Conservation (phyloP, 2,329 filamentous ascomycete genomes). For the Arthrobotrys musiformis region DNA sequence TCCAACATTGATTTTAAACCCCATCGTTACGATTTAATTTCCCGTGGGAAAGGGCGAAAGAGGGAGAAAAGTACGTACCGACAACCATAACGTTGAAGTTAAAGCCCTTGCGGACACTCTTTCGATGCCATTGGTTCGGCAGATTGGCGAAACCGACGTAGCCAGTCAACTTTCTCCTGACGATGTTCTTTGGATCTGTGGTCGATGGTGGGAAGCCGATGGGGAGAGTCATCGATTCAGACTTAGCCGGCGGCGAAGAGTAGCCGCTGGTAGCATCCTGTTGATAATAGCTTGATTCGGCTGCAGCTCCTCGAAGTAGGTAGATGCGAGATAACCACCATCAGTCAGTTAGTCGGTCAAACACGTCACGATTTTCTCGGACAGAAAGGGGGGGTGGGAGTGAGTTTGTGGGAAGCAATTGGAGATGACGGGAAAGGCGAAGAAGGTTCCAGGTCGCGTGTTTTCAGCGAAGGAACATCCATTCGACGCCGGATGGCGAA, state of each 20-base stretch:
- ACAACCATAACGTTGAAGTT: constrained; percentile 99
- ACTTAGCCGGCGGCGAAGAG: constrained; percentile 46
- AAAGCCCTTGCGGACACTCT: constrained; percentile 99
- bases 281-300: constrained; percentile 52
- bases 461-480: constrained; percentile 8
- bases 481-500: constrained; percentile 14
- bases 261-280: constrained; percentile 49
- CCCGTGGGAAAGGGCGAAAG: too few relatives aligned
- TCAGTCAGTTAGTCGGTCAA: constrained; percentile 41
- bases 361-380: constrained; percentile 43
- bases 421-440: background rate
- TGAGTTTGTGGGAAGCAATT: constrained; percentile 16
- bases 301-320: constrained; percentile 47
- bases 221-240: constrained; percentile 50
- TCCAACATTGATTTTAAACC: background rate
- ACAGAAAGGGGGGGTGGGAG: constrained; percentile 3
- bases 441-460: constrained; percentile 28
- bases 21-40: constrained; percentile 52
- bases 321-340: constrained; percentile 14
- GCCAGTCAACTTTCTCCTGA: constrained; percentile 96
- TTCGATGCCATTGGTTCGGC: constrained; percentile 99
- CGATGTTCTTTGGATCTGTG: constrained; percentile 88
- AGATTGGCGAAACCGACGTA: constrained; percentile 99
- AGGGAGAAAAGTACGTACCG: constrained; percentile 73
- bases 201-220: constrained; percentile 60